A percentile compares a stretch with the other conserved stretches of the same genome.
These are phyloP conservation scores for Viridothelium virens DNA, from an alignment of 495 filamentous ascomycete genomes.

Conservation along the genomic window DNA sequence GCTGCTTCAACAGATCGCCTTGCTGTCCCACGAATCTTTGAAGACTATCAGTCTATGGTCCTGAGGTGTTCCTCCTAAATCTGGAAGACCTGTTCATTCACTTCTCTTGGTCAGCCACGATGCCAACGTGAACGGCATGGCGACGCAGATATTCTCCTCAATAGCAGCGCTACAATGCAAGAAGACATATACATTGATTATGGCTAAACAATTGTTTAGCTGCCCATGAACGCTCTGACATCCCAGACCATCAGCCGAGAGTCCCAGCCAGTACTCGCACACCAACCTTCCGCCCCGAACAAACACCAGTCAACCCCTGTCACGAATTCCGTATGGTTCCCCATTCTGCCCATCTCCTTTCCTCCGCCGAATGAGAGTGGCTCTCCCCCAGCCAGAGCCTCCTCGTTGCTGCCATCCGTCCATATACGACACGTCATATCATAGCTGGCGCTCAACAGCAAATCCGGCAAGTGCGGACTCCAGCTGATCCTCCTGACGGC, in stretches of 20 bases:
- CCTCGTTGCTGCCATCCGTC: constrained; percentile 62
- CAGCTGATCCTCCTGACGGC: constrained; percentile 77
- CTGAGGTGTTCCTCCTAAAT: too few species aligned
- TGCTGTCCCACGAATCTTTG: too few species aligned
- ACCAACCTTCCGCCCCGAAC: constrained; percentile 93
- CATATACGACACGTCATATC: constrained; percentile 96
- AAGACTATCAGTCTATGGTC: too few species aligned
- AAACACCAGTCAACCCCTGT: constrained; percentile 98
- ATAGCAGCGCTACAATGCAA: background rate
- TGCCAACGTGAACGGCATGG: too few species aligned
- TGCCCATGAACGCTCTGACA: constrained; percentile 56
- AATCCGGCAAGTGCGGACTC: constrained; percentile 83
- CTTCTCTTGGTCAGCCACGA: too few species aligned
- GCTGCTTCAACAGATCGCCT: too few species aligned
- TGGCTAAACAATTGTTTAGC: background rate
- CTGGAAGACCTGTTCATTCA: too few species aligned
- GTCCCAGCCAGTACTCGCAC: constrained; percentile 89
- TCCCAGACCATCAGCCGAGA: constrained; percentile 88
- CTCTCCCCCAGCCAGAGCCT: constrained; percentile 25
- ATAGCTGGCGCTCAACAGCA: constrained; percentile 82
- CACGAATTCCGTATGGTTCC: constrained; percentile 85
- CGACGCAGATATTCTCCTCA: too few species aligned
- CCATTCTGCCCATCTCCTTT: constrained; percentile 77
- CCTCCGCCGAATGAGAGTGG: constrained; percentile 43
- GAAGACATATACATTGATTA: background rate